Base-by-base conservation (phyloP, 164 flowering plant species). In the Sedum album region DNA sequence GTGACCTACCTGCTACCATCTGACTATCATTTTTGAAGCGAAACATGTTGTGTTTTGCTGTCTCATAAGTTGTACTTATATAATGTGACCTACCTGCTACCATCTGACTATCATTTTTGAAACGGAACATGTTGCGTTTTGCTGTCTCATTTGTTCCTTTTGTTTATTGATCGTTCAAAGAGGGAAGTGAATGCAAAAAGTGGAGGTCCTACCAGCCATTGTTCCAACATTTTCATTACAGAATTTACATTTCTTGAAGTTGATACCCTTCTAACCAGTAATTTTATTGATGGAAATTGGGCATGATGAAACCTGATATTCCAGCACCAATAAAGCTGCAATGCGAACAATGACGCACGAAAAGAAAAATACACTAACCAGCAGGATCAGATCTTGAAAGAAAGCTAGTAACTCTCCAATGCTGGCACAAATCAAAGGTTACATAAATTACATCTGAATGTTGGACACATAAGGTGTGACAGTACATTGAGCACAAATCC, bases 161-260 rank as follows among this genome's bases (percentile, higher is more conserved):
- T 55, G 61, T 55, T 26, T 55, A 55, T 31, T 3, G 31, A 14
- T 31, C 61, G 18, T 55, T 26, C 31, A 55, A 55, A 55, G 61
- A 55, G 61, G 61, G 61, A 25, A 25, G 30, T 3, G 60, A 53
- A 53, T 53, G 60, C 30, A 23, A 20, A n/a, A 23, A 21, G 60
- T 21, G 61, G 61, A 55, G 61, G 61, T 55, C 61, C 61, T 55
- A 55, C 61, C 31, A 25, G 61, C 61, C 61, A 55, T 55, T 26
- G 18, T 14, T 55, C 31, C 61, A 21, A 53, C n/a, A n/a, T 3
- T 21, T 53, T 21, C 23, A 53, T 21, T 18, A 11, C 13, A 4
- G 60, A 55, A 26, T 55, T 55, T 4, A 4, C 61, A 26, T 26
- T 55, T 41, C 5, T 26, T 14, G 20, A 55, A 55, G 61, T 26